Conservation (phyloP, 1,284 basidiomycete genomes). For the Cutaneotrichosporon sp. region DNA sequence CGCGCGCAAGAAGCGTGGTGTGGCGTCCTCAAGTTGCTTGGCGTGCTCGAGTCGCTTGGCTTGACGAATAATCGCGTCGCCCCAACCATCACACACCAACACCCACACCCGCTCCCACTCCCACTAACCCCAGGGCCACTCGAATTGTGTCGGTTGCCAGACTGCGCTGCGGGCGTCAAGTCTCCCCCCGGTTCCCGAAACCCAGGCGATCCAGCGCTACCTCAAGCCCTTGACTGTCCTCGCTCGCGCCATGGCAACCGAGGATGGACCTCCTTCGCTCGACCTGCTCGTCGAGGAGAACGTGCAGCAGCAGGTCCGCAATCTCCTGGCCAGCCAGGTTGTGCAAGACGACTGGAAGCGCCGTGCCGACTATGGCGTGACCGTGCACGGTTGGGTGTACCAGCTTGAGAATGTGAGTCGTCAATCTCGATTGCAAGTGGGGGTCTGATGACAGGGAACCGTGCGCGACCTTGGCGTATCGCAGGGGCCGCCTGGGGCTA, state of each 20-base stretch:
- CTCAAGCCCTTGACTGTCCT: slow-evolving; percentile 43
- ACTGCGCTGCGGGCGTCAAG: slow-evolving; percentile 45
- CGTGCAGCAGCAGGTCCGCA: slow-evolving; percentile 45
- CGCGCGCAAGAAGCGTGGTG: neutral
- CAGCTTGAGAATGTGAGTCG: slow-evolving; percentile 49
- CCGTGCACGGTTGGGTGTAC: slow-evolving; percentile 51
- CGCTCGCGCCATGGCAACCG: slow-evolving; percentile 36
- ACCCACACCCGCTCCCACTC: neutral
- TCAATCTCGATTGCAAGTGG: too few relatives aligned
- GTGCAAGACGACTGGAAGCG: slow-evolving; percentile 46
- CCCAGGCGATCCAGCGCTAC: slow-evolving; percentile 45
- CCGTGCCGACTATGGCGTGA: slow-evolving; percentile 43
- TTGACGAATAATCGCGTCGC: too few relatives aligned
- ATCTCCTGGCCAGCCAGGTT: slow-evolving; percentile 42
- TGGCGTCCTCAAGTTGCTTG: neutral
- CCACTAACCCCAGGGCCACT: slow-evolving; percentile 41
- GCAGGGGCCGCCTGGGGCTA: slow-evolving; percentile 43
- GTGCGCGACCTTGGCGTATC: slow-evolving; percentile 48
- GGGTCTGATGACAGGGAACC: slow-evolving; percentile 34
- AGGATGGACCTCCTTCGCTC: slow-evolving; percentile 43
- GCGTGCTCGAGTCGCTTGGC: too few relatives aligned
- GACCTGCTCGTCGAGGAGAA: slow-evolving; percentile 48
- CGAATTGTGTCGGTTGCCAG: slow-evolving; percentile 51
- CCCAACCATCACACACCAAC: neutral
- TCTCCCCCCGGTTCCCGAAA: slow-evolving; percentile 39